A percentile compares a stretch with the other conserved stretches of the same genome.
Evolutionary conservation across 139 green algal genomes (phyloP).

Genomic region (Pleodorina starrii): DNA sequence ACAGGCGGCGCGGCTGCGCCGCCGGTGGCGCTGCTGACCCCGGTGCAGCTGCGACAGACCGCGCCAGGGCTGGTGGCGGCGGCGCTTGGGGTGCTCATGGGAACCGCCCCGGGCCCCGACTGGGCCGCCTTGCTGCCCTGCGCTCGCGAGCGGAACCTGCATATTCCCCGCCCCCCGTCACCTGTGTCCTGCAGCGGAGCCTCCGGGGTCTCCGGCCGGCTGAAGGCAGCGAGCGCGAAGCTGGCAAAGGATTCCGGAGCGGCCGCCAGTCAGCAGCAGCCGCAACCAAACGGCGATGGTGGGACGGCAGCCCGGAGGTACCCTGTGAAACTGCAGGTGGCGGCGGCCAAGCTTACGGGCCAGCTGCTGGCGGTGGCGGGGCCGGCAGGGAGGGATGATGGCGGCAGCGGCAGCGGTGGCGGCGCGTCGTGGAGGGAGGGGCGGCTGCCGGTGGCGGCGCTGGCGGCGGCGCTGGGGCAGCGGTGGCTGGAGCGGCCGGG

Average conservation of each 20-base stretch:
- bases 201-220: too few relatives aligned
- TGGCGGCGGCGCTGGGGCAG: neutral
- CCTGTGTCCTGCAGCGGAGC: too few relatives aligned
- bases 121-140: neutral
- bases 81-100: neutral
- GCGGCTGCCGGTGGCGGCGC: neutral
- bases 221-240: too few relatives aligned
- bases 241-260: too few relatives aligned
- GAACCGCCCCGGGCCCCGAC: neutral
- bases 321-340: neutral
- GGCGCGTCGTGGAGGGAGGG: too few relatives aligned
- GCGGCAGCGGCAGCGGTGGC: neutral
- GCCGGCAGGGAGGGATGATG: neutral
- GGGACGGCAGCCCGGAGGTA: neutral
- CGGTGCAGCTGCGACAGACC: neutral
- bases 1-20: too few relatives aligned
- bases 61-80: neutral
- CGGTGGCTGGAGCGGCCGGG: neutral
- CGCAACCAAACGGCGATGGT: too few relatives aligned
- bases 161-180: too few relatives aligned
- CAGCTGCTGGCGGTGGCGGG: neutral
- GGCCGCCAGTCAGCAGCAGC: too few relatives aligned
- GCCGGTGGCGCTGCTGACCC: neutral
- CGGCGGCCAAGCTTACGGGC: too few relatives aligned
- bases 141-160: neutral